Base-by-base conservation (phyloP, 1,284 basidiomycete species). In the Rhodotorula sp. region DNA sequence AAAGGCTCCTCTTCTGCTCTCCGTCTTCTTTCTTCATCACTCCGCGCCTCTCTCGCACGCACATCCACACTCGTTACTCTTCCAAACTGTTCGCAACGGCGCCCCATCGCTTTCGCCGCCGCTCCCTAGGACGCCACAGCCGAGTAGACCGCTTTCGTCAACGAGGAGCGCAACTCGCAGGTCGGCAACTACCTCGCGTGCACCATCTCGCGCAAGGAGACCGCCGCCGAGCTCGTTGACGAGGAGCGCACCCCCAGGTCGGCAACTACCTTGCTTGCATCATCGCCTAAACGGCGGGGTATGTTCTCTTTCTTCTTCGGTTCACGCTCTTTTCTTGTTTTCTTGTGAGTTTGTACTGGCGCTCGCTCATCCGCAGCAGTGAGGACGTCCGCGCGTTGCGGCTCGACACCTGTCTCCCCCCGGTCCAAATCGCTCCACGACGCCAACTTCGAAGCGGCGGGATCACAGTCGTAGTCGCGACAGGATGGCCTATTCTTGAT, bases 131-230 rank as follows among this genome's bases (percentile, higher is more conserved):
- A 31, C 60, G 47, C 28, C 54, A 54, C 26, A 16, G 26, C 45
- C 54, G 43, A 43, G 52, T 38, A 43, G 7, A 45, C 52, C 31
- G 48, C 61, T 43, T n/a, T 34, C 31, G 50, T 60, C 62, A 56
- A 63, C 62, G 62, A 45, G 43, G 62, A 63, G 62, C 62, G 21
- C 62, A 63, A 63, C 62, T 54, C 62, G 43, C 26, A n/a, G 34
- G 18, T 56, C 54, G 45, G 43, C 52, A 31, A 45, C n/a, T 63
- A 52, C 49, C 55, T 63, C 43, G 45, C 54, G 12, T 64, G 54
- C 62, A 26, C 34, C 45, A 45, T 64, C 54, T 21, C 62, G 6
- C 52, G 52, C 62, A 55, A 47, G 49, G 61, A 54, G 49, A 43
- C 26, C 26, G 18, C 21, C 34, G 52, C 43, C n/a, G 38, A 28